These are phyloP conservation scores for Sextonia rubra DNA, from an alignment of 164 flowering plant genomes.

Conservation along the genomic window DNA sequence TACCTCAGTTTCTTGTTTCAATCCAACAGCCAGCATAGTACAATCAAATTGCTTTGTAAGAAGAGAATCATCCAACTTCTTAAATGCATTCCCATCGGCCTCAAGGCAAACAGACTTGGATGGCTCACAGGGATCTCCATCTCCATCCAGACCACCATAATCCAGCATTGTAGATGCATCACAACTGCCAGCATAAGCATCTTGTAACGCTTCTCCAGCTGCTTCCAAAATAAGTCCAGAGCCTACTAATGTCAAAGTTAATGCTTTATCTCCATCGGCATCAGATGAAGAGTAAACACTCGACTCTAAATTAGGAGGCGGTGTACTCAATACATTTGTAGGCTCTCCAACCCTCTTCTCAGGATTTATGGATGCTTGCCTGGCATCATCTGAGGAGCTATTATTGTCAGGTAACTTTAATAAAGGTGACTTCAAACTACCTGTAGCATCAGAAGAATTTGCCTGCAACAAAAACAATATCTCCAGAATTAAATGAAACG, in stretches of 20 bases:
- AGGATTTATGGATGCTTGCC: neutral
- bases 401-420: neutral
- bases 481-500: neutral
- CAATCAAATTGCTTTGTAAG: neutral
- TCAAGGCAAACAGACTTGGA: slow-evolving; percentile 4
- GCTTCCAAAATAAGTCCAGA: slow-evolving; percentile 14
- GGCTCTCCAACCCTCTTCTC: slow-evolving; percentile 6
- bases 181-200: slow-evolving; percentile 1
- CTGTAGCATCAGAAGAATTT: slow-evolving; percentile 8
- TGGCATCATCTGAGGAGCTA: neutral
- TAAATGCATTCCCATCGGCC: neutral
- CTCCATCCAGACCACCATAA: slow-evolving; percentile 3
- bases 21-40: neutral
- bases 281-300: slow-evolving; percentile 17
- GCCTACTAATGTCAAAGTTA: slow-evolving; percentile 5
- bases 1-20: slow-evolving; percentile 11
- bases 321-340: slow-evolving; percentile 13
- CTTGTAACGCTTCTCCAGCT: slow-evolving; percentile 1
- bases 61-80: neutral
- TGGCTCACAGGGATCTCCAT: neutral
- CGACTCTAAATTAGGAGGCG: slow-evolving; percentile 16
- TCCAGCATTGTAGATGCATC: slow-evolving; percentile 19
- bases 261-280: slow-evolving; percentile 16
- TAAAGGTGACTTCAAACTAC: slow-evolving; percentile 6
- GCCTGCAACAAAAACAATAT: slow-evolving; percentile 4